Conservation (phyloP, 495 filamentous ascomycete genomes). For the Evansstolkia leycettana region DNA sequence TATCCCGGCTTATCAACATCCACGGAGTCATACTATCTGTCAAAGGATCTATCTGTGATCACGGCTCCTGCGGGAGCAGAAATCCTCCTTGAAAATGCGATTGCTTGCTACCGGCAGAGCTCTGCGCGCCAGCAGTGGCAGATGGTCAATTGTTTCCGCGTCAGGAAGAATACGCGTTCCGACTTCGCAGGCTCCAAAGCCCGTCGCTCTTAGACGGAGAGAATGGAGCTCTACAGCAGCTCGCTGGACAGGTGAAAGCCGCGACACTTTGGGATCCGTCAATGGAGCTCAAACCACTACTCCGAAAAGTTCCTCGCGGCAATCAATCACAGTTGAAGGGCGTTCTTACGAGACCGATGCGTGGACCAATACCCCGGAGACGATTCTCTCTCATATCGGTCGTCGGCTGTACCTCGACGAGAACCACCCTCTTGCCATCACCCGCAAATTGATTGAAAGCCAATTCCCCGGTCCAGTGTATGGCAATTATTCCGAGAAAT, state of each 20-base stretch:
- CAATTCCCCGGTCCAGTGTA: slow-evolving; percentile 64
- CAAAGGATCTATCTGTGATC: too few species aligned
- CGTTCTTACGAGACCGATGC: slow-evolving; percentile 53
- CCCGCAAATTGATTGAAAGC: slow-evolving; percentile 82
- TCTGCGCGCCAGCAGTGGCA: slow-evolving; percentile 26
- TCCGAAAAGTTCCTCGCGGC: slow-evolving; percentile 5
- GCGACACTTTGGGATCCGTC: too few species aligned
- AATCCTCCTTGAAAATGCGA: slow-evolving; percentile 19
- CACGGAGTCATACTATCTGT: too few species aligned
- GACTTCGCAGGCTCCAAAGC: slow-evolving; percentile 9
- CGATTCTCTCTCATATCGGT: slow-evolving; percentile 58
- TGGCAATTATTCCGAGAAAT: slow-evolving; percentile 62
- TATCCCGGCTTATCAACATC: too few species aligned
- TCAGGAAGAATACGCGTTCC: slow-evolving; percentile 16
- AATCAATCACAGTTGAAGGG: slow-evolving; percentile 43
- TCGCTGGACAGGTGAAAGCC: slow-evolving; percentile 13
- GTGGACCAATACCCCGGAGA: slow-evolving; percentile 76
- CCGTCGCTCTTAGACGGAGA: slow-evolving; percentile 6
- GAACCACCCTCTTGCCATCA: slow-evolving; percentile 84
- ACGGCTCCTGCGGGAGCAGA: too few species aligned
- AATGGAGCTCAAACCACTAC: too few species aligned
- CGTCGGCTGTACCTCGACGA: slow-evolving; percentile 74
- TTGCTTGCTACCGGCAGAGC: slow-evolving; percentile 33
- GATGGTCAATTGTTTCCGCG: slow-evolving; percentile 23
- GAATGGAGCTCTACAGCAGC: slow-evolving; percentile 25